These are phyloP conservation scores for Triticum aestivum DNA, from an alignment of 176 grass and related monocot species.

Conservation along the genomic window DNA sequence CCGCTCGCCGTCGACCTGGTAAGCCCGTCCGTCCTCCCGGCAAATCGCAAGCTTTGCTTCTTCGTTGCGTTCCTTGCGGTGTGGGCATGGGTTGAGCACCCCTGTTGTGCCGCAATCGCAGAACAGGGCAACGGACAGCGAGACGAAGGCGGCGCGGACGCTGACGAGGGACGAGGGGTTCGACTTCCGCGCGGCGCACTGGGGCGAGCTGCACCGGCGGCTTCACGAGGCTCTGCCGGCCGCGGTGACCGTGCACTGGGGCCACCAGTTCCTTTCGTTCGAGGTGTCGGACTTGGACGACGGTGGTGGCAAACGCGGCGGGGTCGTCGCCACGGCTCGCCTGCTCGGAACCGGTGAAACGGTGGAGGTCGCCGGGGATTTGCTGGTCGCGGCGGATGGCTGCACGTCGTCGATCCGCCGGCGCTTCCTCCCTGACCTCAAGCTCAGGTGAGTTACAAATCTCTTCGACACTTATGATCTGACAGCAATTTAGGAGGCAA, in stretches of 20 bases:
- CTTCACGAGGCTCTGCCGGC: slow-evolving; percentile 55
- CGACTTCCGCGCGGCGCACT: slow-evolving; percentile 72
- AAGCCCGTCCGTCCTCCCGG: neutral
- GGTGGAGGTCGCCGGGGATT: slow-evolving; percentile 53
- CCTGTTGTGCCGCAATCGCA: slow-evolving; percentile 4
- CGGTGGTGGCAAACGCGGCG: neutral
- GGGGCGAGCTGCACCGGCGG: slow-evolving; percentile 72
- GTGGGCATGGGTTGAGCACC: neutral
- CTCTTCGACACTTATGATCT: neutral
- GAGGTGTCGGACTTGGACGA: slow-evolving; percentile 22
- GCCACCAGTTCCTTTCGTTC: slow-evolving; percentile 80
- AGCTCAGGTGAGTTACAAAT: slow-evolving; percentile 45
- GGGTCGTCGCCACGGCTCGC: slow-evolving; percentile 43
- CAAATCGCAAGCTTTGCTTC: too few relatives aligned
- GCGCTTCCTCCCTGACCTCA: slow-evolving; percentile 65
- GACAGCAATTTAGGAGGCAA: neutral
- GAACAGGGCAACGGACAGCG: slow-evolving; percentile 68
- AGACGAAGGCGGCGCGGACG: slow-evolving; percentile 53
- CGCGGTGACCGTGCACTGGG: slow-evolving; percentile 54
- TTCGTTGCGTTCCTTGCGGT: neutral
- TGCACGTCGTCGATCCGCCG: slow-evolving; percentile 64
- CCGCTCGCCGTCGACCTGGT: slow-evolving; percentile 76
- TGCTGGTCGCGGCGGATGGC: slow-evolving; percentile 83
- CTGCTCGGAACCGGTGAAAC: slow-evolving; percentile 49
- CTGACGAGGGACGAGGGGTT: slow-evolving; percentile 71